These are phyloP conservation scores for Chrysopogon serrulatus DNA, from an alignment of 176 grass and related monocot species.

Conservation along the genomic window DNA sequence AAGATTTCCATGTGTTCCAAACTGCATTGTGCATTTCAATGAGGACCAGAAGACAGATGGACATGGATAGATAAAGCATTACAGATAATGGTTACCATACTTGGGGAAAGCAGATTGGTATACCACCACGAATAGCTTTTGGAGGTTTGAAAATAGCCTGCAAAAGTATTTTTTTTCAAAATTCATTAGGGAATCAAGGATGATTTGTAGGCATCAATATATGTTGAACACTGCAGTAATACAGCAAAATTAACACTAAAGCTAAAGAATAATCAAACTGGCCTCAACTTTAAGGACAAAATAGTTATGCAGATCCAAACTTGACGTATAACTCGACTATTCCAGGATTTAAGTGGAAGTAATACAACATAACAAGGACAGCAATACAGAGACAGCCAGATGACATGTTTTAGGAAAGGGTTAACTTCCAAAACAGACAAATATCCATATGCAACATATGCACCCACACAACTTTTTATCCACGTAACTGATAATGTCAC, in stretches of 20 bases:
- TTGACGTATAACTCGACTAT: neutral
- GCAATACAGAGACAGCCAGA: neutral
- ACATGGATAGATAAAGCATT: conserved; percentile 5
- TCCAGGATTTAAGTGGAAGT: neutral
- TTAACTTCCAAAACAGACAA: neutral
- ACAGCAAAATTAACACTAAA: neutral
- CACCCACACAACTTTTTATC: neutral
- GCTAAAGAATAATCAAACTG: neutral
- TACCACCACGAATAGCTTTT: conserved; percentile 84
- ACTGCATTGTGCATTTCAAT: conserved; percentile 50
- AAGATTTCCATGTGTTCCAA: conserved; percentile 81
- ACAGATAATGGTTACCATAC: conserved; percentile 46
- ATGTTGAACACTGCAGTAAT: neutral
- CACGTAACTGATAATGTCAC: neutral
- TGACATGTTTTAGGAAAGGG: neutral
- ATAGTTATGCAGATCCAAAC: neutral
- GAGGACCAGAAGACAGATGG: neutral
- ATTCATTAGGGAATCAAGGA: neutral
- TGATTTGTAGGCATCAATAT: neutral
- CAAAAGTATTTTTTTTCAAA: conserved; percentile 23
- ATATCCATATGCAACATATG: neutral
- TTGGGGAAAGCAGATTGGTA: conserved; percentile 97
- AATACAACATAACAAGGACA: neutral
- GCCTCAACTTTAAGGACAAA: neutral
- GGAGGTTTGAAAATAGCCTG: conserved; percentile 87